Base-by-base conservation (phyloP, 2,329 filamentous ascomycete genomes). In the Colletotrichum lini region DNA sequence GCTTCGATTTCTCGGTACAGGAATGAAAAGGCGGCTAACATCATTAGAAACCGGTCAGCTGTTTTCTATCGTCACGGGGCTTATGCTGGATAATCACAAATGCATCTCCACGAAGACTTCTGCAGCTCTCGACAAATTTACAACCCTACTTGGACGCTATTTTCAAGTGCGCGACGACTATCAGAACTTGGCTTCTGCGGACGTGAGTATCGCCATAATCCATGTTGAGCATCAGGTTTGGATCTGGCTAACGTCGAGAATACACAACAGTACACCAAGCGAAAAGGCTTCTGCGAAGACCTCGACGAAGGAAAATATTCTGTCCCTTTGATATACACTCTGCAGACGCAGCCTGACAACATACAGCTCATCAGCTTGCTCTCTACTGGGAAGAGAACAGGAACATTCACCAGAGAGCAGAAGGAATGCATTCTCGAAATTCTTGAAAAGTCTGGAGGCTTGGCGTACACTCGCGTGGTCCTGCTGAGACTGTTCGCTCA, bases 221-320 rank as follows among this genome's bases (percentile, higher is more conserved):
- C 8, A 15, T 1, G 10, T 15, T 30, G 9, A 23, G 8, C 16
- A 10, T 21, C 15, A 18, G 3, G 15, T 15, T 52, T 8, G n/a
- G 3, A 15, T 16, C 30, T 26, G 21, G 49, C 49, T 52, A 6
- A 52, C 10, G 13, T 8, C 7, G 8, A 26, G 26, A 8, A 18
- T 26, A 30, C 49, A 52, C 26, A 23, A 52, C 49, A 52, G 49
- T 52, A 52, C 23, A 26, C 21, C 4, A n/a, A 26, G 16, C n/a
- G 15, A 15, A 52, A 52, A 26, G 49, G 49, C 16, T 52, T 52
- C 16, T 52, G 49, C 49, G 49, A 52, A 52, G 49, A 52, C 49
- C 49, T 52, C 15, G 49, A 52, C 21, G 49, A 52, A 13, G 49
- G 49, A 26, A 52, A 52, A 15, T 52, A 52, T 21, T 23, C 49